Evolutionary conservation across 305 asterid species (phyloP), one percentile per base, ranked within the genome.

Genomic region (Plantago lanceolata): DNA sequence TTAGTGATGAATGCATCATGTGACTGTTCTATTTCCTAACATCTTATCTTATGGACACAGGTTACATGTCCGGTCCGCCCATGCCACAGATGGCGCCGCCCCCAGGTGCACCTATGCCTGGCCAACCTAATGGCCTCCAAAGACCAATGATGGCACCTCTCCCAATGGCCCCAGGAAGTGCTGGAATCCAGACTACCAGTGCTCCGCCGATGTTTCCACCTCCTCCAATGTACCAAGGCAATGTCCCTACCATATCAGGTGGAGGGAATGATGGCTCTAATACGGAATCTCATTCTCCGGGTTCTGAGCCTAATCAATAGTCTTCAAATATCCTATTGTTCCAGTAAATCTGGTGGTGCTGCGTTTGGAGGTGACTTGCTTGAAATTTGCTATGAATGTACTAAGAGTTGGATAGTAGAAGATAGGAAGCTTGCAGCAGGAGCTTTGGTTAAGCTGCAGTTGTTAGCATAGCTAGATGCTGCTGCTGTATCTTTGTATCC

Each of bases 31-130:
- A 54, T 33, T 33, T 50, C 18, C 57, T 59, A 48, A 19, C 13
- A 8, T 40, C 63, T 3, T 11, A 50, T 55, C 19, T 24, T 16
- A 57, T 56, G 53, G 52, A 64, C 17, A 69, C 80, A 87, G 97
- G 93, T 74, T 87, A 81, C 70, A 67, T 69, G 57, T 58, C 73
- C 6, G 72, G 59, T 63, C 82, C 77, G 29, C 77, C 52, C 14
- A 81, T 85, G 89, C 85, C 83, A 35, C 84, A 78, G 50, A 86
- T 86, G 95, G 18, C 72, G 60, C 79, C 84, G 55, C 94, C 93
- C 55, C 90, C 88, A 0, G 84, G 89, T 66, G 82, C 88, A 24
- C 87, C 92, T 19, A 11, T 78, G 51, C 88, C 88, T 1, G 90
- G 89, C 55, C 96, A 86, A 72, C 64, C 79, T 73, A 89, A 87